Base-by-base conservation (phyloP, 306 rosid genomes). In the Mimosa pudica region DNA sequence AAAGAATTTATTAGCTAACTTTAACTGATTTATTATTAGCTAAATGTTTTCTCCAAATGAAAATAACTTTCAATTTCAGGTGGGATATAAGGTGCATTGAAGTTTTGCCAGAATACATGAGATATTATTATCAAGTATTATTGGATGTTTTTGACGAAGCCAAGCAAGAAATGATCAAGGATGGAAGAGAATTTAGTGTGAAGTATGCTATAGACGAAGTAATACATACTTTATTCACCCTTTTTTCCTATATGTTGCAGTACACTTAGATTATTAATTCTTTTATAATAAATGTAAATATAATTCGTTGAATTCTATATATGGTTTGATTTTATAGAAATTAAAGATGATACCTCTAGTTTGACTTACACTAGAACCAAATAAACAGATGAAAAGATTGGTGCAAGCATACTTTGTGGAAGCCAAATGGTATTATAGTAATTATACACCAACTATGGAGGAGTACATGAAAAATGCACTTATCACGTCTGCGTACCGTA, bases 121-220 rank as follows among this genome's bases (percentile, higher is more conserved):
- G 70, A 54, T 30, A 7, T 30, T 75, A 60, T 30, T 75, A 75
- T 7, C 46, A 24, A 20, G 76, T 73, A 45, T 7, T 78, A 4
- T 32, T 80, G 12, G 73, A 71, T n/a, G n/a, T 63, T 71, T 81
- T 44, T 17, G 14, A 20, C 13, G 85, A 79, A 75, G 17, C 82
- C 30, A 80, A 80, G 47, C 20, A 77, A 71, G 76, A 71, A 30
- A 48, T 76, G 20, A 44, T 6, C 0, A 58, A 74, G 16, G 67
- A 85, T 67, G 83, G 54, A n/a, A 75, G 41, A 35, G 4, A 55
- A 17, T 78, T 73, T 11, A 70, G 47, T 5, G 32, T 79, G 2
- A 41, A 11, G 1, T 73, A 77, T 52, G 89, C 82, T 2, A 80
- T 58, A 80, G 77, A 57, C 10, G 80, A 71, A 44, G 86, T 82